These are phyloP conservation scores for Elongisporangium senticosum DNA, from an alignment of 352 stramenopile species.

Conservation along the genomic window DNA sequence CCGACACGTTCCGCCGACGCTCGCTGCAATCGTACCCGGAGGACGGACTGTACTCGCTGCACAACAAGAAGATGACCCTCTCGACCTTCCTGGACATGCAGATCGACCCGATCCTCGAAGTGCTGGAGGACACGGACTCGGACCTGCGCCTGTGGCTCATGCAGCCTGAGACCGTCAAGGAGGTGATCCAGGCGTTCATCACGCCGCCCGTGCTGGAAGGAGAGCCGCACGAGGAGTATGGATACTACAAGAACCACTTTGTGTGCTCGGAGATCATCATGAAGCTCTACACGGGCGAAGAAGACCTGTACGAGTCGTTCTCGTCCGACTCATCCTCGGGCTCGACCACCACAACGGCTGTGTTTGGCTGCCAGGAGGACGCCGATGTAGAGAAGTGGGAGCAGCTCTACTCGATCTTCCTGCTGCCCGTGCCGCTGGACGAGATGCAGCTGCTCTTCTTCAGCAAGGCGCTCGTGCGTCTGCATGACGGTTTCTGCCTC, in stretches of 20 bases:
- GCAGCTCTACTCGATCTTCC: slow-evolving; percentile 78
- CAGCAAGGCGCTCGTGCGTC: slow-evolving; percentile 80
- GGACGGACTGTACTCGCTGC: slow-evolving; percentile 46
- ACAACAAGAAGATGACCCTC: slow-evolving; percentile 69
- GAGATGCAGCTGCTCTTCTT: slow-evolving; percentile 87
- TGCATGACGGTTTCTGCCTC: slow-evolving; percentile 82
- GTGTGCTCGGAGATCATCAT: slow-evolving; percentile 89
- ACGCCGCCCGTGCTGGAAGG: slow-evolving; percentile 63
- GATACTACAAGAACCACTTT: slow-evolving; percentile 87
- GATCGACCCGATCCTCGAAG: slow-evolving; percentile 82
- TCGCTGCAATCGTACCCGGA: slow-evolving; percentile 73
- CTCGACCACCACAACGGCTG: slow-evolving; percentile 49
- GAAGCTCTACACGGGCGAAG: slow-evolving; percentile 85
- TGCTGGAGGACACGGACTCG: slow-evolving; percentile 81
- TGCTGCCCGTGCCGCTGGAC: slow-evolving; percentile 67
- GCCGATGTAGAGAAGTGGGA: slow-evolving; percentile 78
- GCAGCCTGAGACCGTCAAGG: slow-evolving; percentile 68
- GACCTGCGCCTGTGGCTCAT: slow-evolving; percentile 82
- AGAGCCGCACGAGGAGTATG: slow-evolving; percentile 83
- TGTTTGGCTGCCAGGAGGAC: slow-evolving; percentile 76
- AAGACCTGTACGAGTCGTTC: slow-evolving; percentile 86
- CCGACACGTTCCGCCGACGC: slow-evolving; percentile 61
- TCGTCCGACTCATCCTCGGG: slow-evolving; percentile 77
- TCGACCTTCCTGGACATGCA: slow-evolving; percentile 69
- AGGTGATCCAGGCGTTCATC: slow-evolving; percentile 77